A percentile compares a stretch with the other conserved stretches of the same genome.
These are phyloP conservation scores for Hanseniaspora taiwanica DNA, from an alignment of 805 yeast genomes.

Conservation along the genomic window DNA sequence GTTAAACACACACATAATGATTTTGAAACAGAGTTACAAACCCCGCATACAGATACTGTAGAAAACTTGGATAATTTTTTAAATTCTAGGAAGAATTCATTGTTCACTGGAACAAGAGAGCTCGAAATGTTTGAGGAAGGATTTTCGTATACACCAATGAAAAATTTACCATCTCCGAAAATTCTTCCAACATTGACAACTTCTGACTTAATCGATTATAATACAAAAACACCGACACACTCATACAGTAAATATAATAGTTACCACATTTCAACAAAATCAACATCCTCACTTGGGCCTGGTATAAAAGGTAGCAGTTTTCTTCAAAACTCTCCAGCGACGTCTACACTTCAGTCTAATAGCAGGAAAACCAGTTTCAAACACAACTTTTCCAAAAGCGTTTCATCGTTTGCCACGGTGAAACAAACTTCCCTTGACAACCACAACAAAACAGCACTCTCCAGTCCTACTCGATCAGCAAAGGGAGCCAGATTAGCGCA, in stretches of 20 bases:
- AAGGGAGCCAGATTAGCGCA: slow-evolving; percentile 18
- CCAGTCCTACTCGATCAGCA: slow-evolving; percentile 19
- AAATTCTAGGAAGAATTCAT: slow-evolving; percentile 1
- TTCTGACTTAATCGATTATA: background rate
- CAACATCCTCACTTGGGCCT: background rate
- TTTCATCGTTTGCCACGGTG: slow-evolving; percentile 6
- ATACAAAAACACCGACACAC: too few species aligned
- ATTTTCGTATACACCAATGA: slow-evolving; percentile 2
- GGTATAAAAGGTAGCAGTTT: background rate
- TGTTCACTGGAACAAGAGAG: background rate
- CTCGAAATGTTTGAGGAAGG: background rate
- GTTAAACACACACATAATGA: too few species aligned
- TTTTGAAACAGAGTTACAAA: background rate
- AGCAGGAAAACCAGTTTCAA: slow-evolving; percentile 3
- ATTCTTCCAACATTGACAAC: slow-evolving; percentile 1
- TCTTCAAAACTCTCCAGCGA: background rate
- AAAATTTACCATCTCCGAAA: slow-evolving; percentile 1
- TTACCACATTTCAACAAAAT: background rate
- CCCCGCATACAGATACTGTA: background rate
- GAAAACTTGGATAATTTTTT: slow-evolving; percentile 4
- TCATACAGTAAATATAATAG: too few species aligned
- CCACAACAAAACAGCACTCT: slow-evolving; percentile 11
- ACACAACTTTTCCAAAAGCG: slow-evolving; percentile 8
- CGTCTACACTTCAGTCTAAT: background rate
- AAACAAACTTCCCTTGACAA: slow-evolving; percentile 16